Conservation (phyloP, 306 rosid species). For the Trichosanthes cucumerina region DNA sequence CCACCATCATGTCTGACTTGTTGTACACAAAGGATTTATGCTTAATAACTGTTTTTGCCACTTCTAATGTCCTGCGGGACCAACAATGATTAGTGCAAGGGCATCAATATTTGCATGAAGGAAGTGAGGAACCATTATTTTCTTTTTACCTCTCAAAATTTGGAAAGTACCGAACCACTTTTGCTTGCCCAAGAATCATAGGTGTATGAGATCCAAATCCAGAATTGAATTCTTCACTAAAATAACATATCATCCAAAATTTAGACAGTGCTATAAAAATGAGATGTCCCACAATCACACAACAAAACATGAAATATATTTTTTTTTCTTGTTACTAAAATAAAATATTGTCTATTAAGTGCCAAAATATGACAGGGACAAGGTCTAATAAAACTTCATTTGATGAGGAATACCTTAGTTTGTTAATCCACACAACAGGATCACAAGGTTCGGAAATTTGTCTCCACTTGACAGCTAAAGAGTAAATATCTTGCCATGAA, state of each 20-base stretch:
- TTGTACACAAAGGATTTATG: slow-evolving; percentile 50
- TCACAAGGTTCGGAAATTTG: slow-evolving; percentile 94
- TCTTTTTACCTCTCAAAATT: slow-evolving; percentile 63
- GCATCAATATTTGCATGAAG: slow-evolving; percentile 5
- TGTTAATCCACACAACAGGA: slow-evolving; percentile 90
- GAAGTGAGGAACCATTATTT: background rate
- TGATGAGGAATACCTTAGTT: slow-evolving; percentile 53
- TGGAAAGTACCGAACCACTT: slow-evolving; percentile 77
- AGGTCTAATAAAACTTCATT: background rate
- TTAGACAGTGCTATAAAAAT: background rate
- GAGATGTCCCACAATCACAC: background rate
- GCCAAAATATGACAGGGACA: background rate
- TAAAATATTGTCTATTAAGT: background rate
- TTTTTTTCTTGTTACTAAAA: background rate
- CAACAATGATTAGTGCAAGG: slow-evolving; percentile 22
- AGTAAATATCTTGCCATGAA: slow-evolving; percentile 74
- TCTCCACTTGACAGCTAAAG: slow-evolving; percentile 84
- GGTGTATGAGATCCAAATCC: slow-evolving; percentile 98
- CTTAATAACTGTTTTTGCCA: slow-evolving; percentile 63
- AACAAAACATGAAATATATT: background rate
- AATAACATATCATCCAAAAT: background rate
- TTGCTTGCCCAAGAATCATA: slow-evolving; percentile 92
- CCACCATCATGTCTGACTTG: slow-evolving; percentile 57
- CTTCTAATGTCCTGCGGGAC: slow-evolving; percentile 56
- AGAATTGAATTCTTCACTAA: slow-evolving; percentile 76